phyloP scores from a whole-genome alignment of 768 basidiomycete genomes.

The Psilocybe azurescens region DNA sequence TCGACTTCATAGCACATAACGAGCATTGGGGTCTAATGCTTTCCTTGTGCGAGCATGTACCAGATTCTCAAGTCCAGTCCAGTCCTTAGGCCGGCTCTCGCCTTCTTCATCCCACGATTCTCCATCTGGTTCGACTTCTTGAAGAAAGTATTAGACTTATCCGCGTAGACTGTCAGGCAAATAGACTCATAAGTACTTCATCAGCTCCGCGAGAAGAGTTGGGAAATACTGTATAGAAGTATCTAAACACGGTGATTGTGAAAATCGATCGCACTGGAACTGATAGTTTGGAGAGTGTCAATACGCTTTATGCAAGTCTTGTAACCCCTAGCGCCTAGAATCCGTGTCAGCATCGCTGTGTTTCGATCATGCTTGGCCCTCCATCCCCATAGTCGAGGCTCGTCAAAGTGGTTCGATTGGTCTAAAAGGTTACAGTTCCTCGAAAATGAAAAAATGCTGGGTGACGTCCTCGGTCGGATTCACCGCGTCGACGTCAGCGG shows the following conservation, averaged over 20 bases:
- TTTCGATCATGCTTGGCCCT: background rate
- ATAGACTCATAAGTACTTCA: slow-evolving; percentile 8
- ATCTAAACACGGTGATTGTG: background rate
- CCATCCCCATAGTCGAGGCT: background rate
- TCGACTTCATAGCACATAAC: background rate
- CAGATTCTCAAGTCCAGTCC: background rate
- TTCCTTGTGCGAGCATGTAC: background rate
- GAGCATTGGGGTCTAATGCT: background rate
- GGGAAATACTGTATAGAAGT: background rate
- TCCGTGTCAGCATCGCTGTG: background rate
- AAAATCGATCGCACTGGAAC: background rate
- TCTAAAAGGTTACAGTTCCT: slow-evolving; percentile 5
- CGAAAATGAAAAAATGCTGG: slow-evolving; percentile 10
- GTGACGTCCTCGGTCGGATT: slow-evolving; percentile 8
- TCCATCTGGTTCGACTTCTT: slow-evolving; percentile 9
- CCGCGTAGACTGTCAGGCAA: slow-evolving; percentile 23
- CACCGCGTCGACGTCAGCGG: slow-evolving; percentile 6
- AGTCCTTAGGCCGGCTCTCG: background rate
- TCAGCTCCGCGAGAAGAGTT: slow-evolving; percentile 3
- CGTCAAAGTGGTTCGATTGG: background rate
- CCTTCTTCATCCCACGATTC: slow-evolving; percentile 6
- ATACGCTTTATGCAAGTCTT: background rate
- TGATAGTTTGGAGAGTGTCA: too few relatives aligned
- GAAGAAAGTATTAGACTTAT: slow-evolving; percentile 17
- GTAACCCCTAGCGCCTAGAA: background rate